Base-by-base conservation (phyloP, 257 asterid species). In the Nicotiana tomentosiformis region DNA sequence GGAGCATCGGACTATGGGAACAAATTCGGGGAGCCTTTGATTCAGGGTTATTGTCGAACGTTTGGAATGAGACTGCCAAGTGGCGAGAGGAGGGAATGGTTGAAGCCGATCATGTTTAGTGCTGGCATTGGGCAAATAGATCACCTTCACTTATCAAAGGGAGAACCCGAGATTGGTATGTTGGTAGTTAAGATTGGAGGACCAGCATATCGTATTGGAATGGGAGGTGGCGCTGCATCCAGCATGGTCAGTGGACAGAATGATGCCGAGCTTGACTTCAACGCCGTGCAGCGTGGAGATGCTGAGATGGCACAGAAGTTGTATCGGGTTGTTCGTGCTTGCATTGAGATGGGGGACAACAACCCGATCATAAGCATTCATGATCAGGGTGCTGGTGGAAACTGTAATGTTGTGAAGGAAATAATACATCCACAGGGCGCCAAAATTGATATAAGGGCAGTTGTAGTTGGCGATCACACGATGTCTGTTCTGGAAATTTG, bases 191-290 rank as follows among this genome's bases (percentile, higher is more conserved):
- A 94, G 95, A 94, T 96, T 85, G 98, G 99, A 77, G 98, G 99
- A 61, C 98, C 98, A 5, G 98, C 98, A 5, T 94, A 96, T 85
- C 98, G 97, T 77, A 94, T 94, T 82, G 99, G 98, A 60, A 94
- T 96, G 99, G 98, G 98, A 10, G 98, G 98, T 81, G 98, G 99
- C 84, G 99, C 99, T 84, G 98, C 99, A 15, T 96, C 99, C 68
- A 96, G 98, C 90, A 96, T 96, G 99, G 99, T 94, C 66, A 96
- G 99, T 85, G 99, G 99, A 67, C 99, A 96, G 86, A 96, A 96
- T 57, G 92, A 90, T 72, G 97, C 95, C 17, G 98, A 96, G 86
- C 94, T 96, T 60, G 99, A 96, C 83, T 96, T 96, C 82, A 94
- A 96, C 67, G 97, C 93, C 4, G 95, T 92, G 33, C 97, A 92